Percentiles rank a stretch among this genome's conserved stretches.
phyloP scores from a whole-genome alignment of 2,329 filamentous ascomycete species.

The Grosmannia serpens region DNA sequence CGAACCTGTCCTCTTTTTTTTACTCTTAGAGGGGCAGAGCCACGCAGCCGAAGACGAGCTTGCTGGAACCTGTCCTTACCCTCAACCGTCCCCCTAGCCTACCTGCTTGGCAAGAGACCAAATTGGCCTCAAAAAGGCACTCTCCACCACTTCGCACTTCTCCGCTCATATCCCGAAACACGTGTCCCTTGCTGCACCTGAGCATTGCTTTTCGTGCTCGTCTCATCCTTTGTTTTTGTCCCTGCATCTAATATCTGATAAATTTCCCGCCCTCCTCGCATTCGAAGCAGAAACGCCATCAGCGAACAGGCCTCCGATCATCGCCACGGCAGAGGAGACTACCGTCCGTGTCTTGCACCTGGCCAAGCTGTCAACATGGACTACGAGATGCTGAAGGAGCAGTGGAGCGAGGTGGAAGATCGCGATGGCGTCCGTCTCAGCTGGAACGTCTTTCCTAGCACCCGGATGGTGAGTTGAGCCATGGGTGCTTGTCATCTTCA shows the following conservation, averaged over 20 bases:
- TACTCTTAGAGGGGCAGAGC: conserved; percentile 7
- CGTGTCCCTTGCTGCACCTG: neutral
- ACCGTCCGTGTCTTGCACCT: neutral
- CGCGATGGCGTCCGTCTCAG: conserved; percentile 90
- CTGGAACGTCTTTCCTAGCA: conserved; percentile 98
- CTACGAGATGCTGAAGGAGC: conserved; percentile 85
- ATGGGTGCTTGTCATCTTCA: neutral
- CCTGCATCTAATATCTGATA: neutral
- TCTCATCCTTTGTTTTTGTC: neutral
- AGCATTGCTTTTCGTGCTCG: neutral
- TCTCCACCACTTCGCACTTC: conserved; percentile 1
- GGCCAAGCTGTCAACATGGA: conserved; percentile 49
- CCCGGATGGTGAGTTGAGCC: conserved; percentile 67
- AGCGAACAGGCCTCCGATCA: neutral
- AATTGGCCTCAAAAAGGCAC: conserved; percentile 9
- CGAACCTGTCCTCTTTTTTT: conserved; percentile 8
- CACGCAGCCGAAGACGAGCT: conserved; percentile 5
- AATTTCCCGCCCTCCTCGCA: neutral
- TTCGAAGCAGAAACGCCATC: neutral
- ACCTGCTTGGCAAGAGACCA: conserved; percentile 5
- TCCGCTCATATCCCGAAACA: neutral
- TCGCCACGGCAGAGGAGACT: neutral
- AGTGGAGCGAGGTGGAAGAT: conserved; percentile 94
- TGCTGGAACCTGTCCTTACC: conserved; percentile 7
- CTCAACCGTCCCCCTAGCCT: neutral